Evolutionary conservation across 352 stramenopile species (phyloP), one percentile per base, ranked within the genome.

Genomic region (Pythium scleroteichum): DNA sequence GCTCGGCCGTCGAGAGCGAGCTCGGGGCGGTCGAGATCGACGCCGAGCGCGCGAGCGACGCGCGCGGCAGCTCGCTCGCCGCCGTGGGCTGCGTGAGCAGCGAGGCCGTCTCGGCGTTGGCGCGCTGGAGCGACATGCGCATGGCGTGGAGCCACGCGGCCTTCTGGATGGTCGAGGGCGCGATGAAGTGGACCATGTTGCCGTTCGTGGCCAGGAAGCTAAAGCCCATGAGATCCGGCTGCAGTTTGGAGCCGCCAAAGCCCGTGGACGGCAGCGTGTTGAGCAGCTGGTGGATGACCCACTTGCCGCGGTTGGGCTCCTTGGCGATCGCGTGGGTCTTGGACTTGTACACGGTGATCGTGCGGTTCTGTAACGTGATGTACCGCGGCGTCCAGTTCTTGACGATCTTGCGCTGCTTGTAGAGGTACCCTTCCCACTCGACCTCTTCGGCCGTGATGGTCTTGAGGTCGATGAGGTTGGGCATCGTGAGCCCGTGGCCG

Each of bases 351-450:
- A 92, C 81, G 10, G 84, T 86, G 33, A 94, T 57, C 9, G 81
- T 89, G 49, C 80, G 73, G 67, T 92, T 90, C 69, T 92, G 76
- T 33, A 95, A 68, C 64, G 84, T 95, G 51, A 94, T 90, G 69
- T 95, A 95, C 2, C 86, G 82, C 41, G 82, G 84, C 44, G 80
- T 92, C 86, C 86, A 95, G 73, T 82, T 93, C 76, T 94, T 94
- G 52, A 95, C 86, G 59, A 95, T 83, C 72, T 94, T 92, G 62
- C 84, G 82, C 64, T 95, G 86, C 71, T 95, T 95, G 75, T 94
- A 95, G 14, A 95, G 58, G 59, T 95, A 95, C 2, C 86, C 86
- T 59, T 95, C 86, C 86, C 86, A 95, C 69, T 95, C 86, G 48
- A 95, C 63, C 48, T 94, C 85, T 52, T 93, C 85, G 59, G 72